Evolutionary conservation across 768 basidiomycete genomes (phyloP).

Genomic region (Rhodotorula babjevae): DNA sequence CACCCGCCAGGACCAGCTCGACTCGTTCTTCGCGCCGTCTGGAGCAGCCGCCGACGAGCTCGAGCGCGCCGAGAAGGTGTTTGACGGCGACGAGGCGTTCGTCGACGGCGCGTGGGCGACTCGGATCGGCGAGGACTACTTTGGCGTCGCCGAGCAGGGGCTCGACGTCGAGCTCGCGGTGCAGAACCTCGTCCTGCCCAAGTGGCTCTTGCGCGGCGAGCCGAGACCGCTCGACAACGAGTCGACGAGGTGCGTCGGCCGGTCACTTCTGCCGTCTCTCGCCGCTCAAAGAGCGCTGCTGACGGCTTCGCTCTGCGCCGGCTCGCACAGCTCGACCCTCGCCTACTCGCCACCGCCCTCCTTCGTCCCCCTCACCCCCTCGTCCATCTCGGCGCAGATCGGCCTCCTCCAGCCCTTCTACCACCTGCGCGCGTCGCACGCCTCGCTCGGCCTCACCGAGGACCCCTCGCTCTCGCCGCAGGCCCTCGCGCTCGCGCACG

Average conservation of each 20-base stretch:
- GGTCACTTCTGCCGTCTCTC: background rate
- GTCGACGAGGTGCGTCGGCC: background rate
- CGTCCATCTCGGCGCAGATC: slow-evolving; percentile 70
- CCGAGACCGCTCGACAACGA: slow-evolving; percentile 48
- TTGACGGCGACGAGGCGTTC: slow-evolving; percentile 47
- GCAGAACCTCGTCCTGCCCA: slow-evolving; percentile 70
- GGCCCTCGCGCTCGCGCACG: slow-evolving; percentile 28
- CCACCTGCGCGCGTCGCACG: slow-evolving; percentile 11
- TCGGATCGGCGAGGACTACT: slow-evolving; percentile 82
- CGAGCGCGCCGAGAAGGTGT: slow-evolving; percentile 56
- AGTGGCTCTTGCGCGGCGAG: slow-evolving; percentile 60
- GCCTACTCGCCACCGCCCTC: slow-evolving; percentile 81
- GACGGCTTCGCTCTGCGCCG: background rate
- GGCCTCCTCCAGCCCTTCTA: slow-evolving; percentile 77
- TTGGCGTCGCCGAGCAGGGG: slow-evolving; percentile 79
- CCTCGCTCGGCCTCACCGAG: slow-evolving; percentile 21
- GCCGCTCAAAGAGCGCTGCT: rapidly evolving
- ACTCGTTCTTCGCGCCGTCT: slow-evolving; percentile 38
- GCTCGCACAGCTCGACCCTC: slow-evolving; percentile 47
- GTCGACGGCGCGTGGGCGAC: slow-evolving; percentile 79
- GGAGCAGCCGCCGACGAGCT: slow-evolving; percentile 43
- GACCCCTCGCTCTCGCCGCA: background rate
- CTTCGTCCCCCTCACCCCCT: slow-evolving; percentile 65
- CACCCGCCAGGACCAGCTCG: slow-evolving; percentile 73
- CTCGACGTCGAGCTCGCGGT: slow-evolving; percentile 81